Evolutionary conservation across 768 basidiomycete species (phyloP), one percentile per base, ranked within the genome.

Genomic region (Suillus brevipes): DNA sequence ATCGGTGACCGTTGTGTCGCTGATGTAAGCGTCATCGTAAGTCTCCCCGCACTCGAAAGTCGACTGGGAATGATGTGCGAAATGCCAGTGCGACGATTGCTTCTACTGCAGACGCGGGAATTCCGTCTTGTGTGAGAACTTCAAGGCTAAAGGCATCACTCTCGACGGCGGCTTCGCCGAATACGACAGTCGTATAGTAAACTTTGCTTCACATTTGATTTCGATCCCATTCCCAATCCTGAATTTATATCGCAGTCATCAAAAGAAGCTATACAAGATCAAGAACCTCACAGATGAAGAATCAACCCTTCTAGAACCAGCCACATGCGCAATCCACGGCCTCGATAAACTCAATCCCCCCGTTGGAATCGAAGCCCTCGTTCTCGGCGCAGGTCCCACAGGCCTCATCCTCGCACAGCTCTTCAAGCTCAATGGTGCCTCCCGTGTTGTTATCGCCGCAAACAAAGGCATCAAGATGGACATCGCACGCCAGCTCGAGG

Each of bases 381-480:
- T 96, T 40, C 83, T 95, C 55, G 94, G 94, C 60, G 91, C 94
- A 23, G 94, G 94, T 14, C 94, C 94, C 0, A 96, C 94, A 5
- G 91, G 94, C n/a, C 84, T 96, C 43, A 92, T 95, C 67, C 85
- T 97, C 53, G 89, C 94, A 0, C 94, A 96, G 75, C 82, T 97
- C 31, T 81, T 96, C 65, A 94, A 93, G 77, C 81, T 92, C 52
- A 95, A 95, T 73, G 94, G 94, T 52, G 94, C 94, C 18, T 79
- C 84, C 28, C 84, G 85, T 65, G 85, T 95, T 63, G 91, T 92
- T 61, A 87, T 97, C 64, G 94, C 93, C 1, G 91, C 91, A 36
- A 94, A 95, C 79, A 92, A 93, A 75, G 94, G 94, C 49, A 85
- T 94, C 73, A 96, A 97, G 83, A 94, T 90, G 84, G 86, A 94